A percentile compares a stretch with the other conserved stretches of the same genome.
Conservation (phyloP, 129 eudicot species). For the Flaveria linearis region DNA sequence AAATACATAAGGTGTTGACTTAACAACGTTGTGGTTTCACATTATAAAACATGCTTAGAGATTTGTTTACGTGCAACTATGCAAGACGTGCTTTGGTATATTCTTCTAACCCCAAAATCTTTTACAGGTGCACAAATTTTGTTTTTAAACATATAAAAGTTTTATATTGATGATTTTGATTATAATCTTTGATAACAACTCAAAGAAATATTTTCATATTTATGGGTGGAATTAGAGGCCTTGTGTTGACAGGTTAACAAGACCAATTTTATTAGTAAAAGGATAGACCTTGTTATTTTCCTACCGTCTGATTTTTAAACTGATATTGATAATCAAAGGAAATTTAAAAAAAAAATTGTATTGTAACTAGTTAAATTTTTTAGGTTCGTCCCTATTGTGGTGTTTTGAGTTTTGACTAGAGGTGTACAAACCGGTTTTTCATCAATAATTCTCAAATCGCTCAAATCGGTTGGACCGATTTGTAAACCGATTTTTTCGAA, state of each 20-base stretch:
- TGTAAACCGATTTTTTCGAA: no score
- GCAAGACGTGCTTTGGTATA: background rate
- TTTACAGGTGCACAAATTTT: background rate
- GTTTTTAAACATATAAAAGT: background rate
- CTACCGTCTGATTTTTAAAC: background rate
- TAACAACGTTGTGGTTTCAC: background rate
- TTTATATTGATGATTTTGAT: background rate
- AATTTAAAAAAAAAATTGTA: background rate
- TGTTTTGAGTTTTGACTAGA: no score
- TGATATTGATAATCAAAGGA: background rate
- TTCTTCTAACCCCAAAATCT: background rate
- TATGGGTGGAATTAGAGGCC: no score
- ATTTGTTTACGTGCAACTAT: slow-evolving; percentile 12
- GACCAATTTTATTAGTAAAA: background rate
- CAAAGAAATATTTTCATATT: background rate
- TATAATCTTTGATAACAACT: background rate
- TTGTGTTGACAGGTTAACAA: no score
- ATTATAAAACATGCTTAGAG: background rate
- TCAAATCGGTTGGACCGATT: no score
- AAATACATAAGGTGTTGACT: background rate
- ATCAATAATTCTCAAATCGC: no score
- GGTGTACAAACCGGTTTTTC: no score
- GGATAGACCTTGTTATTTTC: background rate
- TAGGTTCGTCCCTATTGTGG: no score
- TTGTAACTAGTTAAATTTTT: no score